phyloP scores from a whole-genome alignment of 2,329 filamentous ascomycete genomes.

The Aspergillus thermomutatus region DNA sequence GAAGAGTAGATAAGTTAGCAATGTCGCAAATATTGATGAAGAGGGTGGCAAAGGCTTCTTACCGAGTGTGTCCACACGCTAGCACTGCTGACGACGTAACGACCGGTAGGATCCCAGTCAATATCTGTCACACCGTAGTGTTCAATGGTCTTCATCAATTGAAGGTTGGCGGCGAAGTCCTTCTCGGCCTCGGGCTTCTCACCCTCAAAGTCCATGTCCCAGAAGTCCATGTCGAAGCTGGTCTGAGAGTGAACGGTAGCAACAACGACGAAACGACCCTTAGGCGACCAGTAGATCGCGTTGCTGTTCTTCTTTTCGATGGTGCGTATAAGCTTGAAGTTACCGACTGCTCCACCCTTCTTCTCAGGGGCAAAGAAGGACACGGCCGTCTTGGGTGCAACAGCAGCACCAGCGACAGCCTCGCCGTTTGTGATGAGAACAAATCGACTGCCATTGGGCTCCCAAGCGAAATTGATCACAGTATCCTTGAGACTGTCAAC shows the following conservation, averaged over 20 bases:
- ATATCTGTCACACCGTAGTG: constrained; percentile 98
- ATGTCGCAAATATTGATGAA: constrained; percentile 5
- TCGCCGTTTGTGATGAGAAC: constrained; percentile 95
- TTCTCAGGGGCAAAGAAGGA: constrained; percentile 98
- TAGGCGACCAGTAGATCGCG: constrained; percentile 98
- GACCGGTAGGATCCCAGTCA: constrained; percentile 95
- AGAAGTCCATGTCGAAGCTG: constrained; percentile 95
- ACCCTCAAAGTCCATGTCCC: constrained; percentile 95
- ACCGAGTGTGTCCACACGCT: constrained; percentile 95
- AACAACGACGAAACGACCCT: constrained; percentile 89
- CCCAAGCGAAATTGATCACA: constrained; percentile 99
- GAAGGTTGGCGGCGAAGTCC: constrained; percentile 89
- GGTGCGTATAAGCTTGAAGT: constrained; percentile 94
- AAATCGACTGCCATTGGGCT: constrained; percentile 95
- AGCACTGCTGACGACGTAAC: constrained; percentile 90
- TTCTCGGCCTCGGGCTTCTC: constrained; percentile 92
- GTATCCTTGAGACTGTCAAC: constrained; percentile 97
- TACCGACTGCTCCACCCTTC: constrained; percentile 77
- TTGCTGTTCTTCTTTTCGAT: constrained; percentile 99
- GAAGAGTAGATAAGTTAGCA: constrained; percentile 18
- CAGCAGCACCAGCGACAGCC: constrained; percentile 70
- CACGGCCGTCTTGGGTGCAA: constrained; percentile 89
- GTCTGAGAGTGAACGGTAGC: constrained; percentile 90
- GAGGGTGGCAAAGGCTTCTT: constrained; percentile 42
- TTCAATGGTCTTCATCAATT: constrained; percentile 88